phyloP scores from a whole-genome alignment of 169 alveolate genomes.

The Cryptosporidium canis region DNA sequence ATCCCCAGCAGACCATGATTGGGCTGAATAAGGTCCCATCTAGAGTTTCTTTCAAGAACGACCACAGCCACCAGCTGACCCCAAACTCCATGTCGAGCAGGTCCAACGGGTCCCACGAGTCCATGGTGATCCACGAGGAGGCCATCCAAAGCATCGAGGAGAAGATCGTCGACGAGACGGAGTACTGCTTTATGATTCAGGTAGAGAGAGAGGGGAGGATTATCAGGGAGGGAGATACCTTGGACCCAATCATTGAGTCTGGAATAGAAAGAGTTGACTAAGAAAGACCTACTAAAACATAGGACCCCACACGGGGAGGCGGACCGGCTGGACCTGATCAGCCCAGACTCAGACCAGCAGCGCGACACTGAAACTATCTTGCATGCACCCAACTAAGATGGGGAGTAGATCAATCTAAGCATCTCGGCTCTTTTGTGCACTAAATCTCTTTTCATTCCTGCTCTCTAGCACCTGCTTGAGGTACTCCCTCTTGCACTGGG shows the following conservation, averaged over 20 bases:
- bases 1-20: constrained; percentile 55
- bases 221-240: constrained; percentile 45
- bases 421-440: not conserved
- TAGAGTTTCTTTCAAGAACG: not conserved
- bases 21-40: constrained; percentile 56
- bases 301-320: not conserved
- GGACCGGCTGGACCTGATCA: too few species aligned
- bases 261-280: constrained; percentile 69
- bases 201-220: constrained; percentile 71
- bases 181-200: constrained; percentile 46
- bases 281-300: not conserved
- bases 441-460: constrained; percentile 50
- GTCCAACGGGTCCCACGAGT: not conserved
- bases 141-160: not conserved
- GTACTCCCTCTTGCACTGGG: constrained; percentile 62
- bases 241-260: constrained; percentile 54
- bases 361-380: not conserved
- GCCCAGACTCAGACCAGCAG: not conserved
- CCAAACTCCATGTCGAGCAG: not conserved
- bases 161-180: not conserved
- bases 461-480: constrained; percentile 12
- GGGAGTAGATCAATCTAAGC: not conserved
- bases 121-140: not conserved
- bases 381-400: not conserved
- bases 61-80: not conserved